Evolutionary conservation across 371 early-diverging fungal species (phyloP).

Genomic region (Dichotomocladium elegans): DNA sequence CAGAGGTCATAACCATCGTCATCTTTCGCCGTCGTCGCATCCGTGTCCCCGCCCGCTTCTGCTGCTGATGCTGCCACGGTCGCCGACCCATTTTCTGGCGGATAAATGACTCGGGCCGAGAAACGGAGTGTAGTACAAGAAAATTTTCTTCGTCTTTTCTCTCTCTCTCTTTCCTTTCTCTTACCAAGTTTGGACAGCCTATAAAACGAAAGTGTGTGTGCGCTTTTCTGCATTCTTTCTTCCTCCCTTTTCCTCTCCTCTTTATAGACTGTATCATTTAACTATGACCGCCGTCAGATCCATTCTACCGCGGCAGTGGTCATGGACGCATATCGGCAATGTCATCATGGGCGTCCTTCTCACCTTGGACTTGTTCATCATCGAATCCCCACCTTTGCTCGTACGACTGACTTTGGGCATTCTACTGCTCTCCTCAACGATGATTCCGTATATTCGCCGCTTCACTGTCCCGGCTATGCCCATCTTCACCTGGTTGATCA

Average conservation of each 20-base stretch:
- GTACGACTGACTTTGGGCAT: constrained; percentile 15
- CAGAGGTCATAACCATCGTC: too few species aligned
- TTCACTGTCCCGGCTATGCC: constrained; percentile 58
- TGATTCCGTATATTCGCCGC: constrained; percentile 39
- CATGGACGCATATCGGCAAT: neutral
- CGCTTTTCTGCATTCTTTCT: neutral
- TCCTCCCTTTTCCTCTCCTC: neutral
- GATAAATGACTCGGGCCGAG: constrained; percentile 8
- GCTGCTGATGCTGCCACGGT: too few species aligned
- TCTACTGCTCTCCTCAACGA: constrained; percentile 11
- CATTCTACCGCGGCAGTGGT: neutral
- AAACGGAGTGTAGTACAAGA: neutral
- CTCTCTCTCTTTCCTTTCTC: neutral
- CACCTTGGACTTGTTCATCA: constrained; percentile 20
- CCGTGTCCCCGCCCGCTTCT: too few species aligned
- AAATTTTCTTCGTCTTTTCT: neutral
- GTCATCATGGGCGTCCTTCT: constrained; percentile 18
- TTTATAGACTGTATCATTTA: neutral
- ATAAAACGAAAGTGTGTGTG: too few species aligned
- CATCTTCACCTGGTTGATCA: constrained; percentile 64
- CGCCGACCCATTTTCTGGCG: neutral
- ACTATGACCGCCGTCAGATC: neutral
- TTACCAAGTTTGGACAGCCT: too few species aligned
- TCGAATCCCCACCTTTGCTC: constrained; percentile 21
- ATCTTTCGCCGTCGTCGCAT: too few species aligned